These are phyloP conservation scores for Sarcodon sp. DNA, from an alignment of 768 basidiomycete genomes.

Conservation along the genomic window DNA sequence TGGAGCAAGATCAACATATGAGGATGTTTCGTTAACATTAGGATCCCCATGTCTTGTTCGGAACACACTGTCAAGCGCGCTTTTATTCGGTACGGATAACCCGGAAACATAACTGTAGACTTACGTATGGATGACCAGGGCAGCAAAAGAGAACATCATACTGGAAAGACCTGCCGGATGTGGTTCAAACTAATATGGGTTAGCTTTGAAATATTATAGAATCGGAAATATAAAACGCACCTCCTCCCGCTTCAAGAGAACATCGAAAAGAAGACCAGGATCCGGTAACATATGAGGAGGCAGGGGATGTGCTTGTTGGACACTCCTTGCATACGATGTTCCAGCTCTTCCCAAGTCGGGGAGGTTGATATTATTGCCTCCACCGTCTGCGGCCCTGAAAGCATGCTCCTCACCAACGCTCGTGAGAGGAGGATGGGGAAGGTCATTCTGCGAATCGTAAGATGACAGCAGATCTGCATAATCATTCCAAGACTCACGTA, in stretches of 20 bases:
- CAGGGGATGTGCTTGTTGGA: constrained; percentile 54
- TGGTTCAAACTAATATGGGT: constrained; percentile 38
- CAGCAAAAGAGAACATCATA: constrained; percentile 73
- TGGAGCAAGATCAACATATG: constrained; percentile 77
- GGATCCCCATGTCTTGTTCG: constrained; percentile 59
- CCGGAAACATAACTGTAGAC: constrained; percentile 3
- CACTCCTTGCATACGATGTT: constrained; percentile 73
- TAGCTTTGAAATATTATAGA: neutral
- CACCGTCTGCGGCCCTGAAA: constrained; percentile 69
- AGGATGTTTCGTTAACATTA: constrained; percentile 73
- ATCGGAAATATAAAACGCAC: constrained; percentile 19
- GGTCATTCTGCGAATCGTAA: constrained; percentile 62
- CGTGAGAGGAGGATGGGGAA: constrained; percentile 68
- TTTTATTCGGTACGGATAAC: neutral
- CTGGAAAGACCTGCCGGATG: constrained; percentile 75
- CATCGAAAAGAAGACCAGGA: constrained; percentile 70
- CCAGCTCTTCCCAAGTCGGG: constrained; percentile 72
- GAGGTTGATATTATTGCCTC: constrained; percentile 54
- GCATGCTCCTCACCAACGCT: constrained; percentile 48
- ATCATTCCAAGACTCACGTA: too few relatives aligned
- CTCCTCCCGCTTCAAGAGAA: constrained; percentile 58
- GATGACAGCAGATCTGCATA: neutral
- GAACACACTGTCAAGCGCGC: constrained; percentile 45
- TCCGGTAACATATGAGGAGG: constrained; percentile 65
- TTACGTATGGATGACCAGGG: constrained; percentile 70